Evolutionary conservation across 192 early-diverging fungal genomes (phyloP).

Genomic region (Coemansia erecta): DNA sequence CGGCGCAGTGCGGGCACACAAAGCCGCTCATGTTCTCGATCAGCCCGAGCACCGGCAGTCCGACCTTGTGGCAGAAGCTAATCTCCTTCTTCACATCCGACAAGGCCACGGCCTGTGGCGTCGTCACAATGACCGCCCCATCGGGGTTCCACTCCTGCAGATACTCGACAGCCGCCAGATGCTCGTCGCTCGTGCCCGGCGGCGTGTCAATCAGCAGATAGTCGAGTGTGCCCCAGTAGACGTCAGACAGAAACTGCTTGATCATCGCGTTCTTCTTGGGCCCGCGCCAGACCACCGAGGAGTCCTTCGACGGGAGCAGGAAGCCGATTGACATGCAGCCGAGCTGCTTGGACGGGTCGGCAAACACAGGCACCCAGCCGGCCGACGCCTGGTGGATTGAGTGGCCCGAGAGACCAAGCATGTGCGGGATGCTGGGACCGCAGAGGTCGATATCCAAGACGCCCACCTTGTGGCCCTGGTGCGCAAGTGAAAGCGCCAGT

Average conservation of each 20-base stretch:
- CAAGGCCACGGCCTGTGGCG: conserved; percentile 84
- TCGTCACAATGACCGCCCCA: conserved; percentile 94
- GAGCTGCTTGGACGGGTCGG: conserved; percentile 64
- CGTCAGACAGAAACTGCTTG: conserved; percentile 93
- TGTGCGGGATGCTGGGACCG: conserved; percentile 93
- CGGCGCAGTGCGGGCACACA: conserved; percentile 84
- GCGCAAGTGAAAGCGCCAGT: conserved; percentile 68
- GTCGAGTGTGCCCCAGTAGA: conserved; percentile 95
- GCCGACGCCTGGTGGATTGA: conserved; percentile 86
- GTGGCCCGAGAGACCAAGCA: conserved; percentile 88
- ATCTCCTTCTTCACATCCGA: conserved; percentile 98
- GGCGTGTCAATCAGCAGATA: conserved; percentile 96
- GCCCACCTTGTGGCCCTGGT: conserved; percentile 73
- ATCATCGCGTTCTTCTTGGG: conserved; percentile 99
- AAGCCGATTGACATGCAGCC: conserved; percentile 98
- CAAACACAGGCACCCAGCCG: conserved; percentile 83
- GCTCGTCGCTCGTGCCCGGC: conserved; percentile 97
- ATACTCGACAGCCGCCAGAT: conserved; percentile 89
- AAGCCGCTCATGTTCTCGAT: conserved; percentile 99
- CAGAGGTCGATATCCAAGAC: conserved; percentile 97
- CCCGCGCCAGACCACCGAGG: conserved; percentile 97
- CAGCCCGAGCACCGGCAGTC: conserved; percentile 84
- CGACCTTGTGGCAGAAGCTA: conserved; percentile 92
- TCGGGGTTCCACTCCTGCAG: conserved; percentile 77
- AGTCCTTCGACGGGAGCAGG: conserved; percentile 79